phyloP scores from a whole-genome alignment of 106 monocot species.

The Cymbidium sinense region DNA sequence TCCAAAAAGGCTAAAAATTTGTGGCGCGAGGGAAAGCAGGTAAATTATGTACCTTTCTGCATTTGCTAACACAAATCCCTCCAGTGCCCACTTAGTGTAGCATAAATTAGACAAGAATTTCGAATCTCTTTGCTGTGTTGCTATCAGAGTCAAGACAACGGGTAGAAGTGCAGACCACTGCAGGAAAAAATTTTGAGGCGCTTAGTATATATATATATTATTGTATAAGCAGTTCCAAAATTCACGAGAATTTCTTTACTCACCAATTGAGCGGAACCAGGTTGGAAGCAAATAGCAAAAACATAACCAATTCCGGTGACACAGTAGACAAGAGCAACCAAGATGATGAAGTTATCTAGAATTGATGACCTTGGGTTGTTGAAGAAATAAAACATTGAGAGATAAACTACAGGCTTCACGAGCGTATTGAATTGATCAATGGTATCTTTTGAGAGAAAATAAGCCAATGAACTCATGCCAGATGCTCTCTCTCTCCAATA shows the following conservation, averaged over 20 bases:
- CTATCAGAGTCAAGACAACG: constrained; percentile 86
- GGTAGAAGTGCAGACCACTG: constrained; percentile 94
- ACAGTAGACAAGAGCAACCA: constrained; percentile 73
- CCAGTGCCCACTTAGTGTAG: constrained; percentile 92
- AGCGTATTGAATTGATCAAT: constrained; percentile 83
- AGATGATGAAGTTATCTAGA: constrained; percentile 54
- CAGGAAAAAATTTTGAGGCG: constrained; percentile 12
- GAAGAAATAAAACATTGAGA: constrained; percentile 94
- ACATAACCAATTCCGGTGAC: constrained; percentile 83
- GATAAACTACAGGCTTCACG: constrained; percentile 80
- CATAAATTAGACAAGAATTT: constrained; percentile 52
- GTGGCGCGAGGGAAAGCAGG: neutral
- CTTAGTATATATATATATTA: no score
- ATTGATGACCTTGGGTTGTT: constrained; percentile 81
- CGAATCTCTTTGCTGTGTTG: constrained; percentile 48
- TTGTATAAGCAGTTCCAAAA: neutral
- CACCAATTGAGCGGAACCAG: constrained; percentile 82
- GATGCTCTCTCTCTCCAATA: constrained; percentile 78
- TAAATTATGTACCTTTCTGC: constrained; percentile 43
- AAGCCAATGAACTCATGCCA: constrained; percentile 87
- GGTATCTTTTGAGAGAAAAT: constrained; percentile 83
- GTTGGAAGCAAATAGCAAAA: constrained; percentile 79
- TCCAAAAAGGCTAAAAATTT: no score
- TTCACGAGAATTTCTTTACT: neutral
- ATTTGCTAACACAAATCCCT: constrained; percentile 77